Conservation (phyloP, 2,329 filamentous ascomycete species). For the Colletotrichum liriopes region DNA sequence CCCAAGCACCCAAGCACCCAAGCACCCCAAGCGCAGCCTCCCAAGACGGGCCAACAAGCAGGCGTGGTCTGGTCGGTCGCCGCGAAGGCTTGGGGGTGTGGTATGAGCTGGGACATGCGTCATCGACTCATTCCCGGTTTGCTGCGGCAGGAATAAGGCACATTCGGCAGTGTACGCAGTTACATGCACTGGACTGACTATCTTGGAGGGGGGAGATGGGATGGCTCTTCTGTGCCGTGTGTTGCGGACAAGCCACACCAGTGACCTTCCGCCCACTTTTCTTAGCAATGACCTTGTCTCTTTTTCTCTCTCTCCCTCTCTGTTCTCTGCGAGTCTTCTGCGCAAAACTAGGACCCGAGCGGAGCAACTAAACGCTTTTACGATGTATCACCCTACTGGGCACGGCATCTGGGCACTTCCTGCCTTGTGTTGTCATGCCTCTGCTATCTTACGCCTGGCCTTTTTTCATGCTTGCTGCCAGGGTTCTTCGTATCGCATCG, state of each 20-base stretch:
- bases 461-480: constrained; percentile 7
- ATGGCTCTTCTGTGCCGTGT: constrained; percentile 31
- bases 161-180: neutral
- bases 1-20: constrained; percentile 3
- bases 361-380: constrained; percentile 4
- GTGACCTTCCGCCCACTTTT: constrained; percentile 12
- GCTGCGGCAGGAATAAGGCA: constrained; percentile 40
- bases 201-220: constrained; percentile 26
- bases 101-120: constrained; percentile 40
- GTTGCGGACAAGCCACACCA: constrained; percentile 39
- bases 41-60: constrained; percentile 17
- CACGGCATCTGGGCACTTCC: constrained; percentile 22
- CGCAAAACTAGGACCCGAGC: constrained; percentile 16
- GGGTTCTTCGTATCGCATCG: constrained; percentile 30
- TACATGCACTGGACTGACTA: constrained; percentile 7
- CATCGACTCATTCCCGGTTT: constrained; percentile 44
- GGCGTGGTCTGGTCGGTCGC: constrained; percentile 11
- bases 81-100: constrained; percentile 36
- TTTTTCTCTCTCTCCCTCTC: neutral
- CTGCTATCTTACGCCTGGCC: neutral
- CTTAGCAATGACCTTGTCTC: constrained; percentile 21
- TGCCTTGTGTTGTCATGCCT: constrained; percentile 15
- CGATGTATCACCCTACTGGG: constrained; percentile 14
- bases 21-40: constrained; percentile 38
- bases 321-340: constrained; percentile 8